phyloP scores from a whole-genome alignment of 352 stramenopile species.

The Aphanomyces euteiches region DNA sequence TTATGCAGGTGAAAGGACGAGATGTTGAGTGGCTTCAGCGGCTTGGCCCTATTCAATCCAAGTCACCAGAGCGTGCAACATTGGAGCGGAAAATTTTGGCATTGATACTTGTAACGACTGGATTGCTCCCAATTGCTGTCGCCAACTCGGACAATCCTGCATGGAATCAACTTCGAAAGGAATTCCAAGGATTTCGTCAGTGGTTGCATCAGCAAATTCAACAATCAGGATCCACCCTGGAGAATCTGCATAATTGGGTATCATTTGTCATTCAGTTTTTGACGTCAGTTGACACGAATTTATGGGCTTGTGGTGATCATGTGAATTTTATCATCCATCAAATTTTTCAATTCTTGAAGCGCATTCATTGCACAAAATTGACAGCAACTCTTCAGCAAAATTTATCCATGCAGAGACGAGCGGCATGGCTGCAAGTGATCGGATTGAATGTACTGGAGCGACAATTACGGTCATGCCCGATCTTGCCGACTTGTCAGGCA shows the following conservation, averaged over 20 bases:
- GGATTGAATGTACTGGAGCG: conserved; percentile 6
- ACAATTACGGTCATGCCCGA: conserved; percentile 7
- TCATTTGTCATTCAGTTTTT: conserved; percentile 18
- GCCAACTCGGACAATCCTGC: background rate
- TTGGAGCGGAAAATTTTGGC: conserved; percentile 8
- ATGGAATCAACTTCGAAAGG: conserved; percentile 1
- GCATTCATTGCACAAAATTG: conserved; percentile 7
- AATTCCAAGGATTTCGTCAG: conserved; percentile 14
- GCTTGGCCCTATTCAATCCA: background rate
- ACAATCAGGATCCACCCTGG: background rate
- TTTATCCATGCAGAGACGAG: conserved; percentile 14
- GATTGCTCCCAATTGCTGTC: background rate
- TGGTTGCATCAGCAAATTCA: conserved; percentile 26
- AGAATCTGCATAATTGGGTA: background rate
- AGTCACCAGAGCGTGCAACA: background rate
- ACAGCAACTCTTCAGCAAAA: conserved; percentile 6
- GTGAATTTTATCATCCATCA: background rate
- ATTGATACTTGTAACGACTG: background rate
- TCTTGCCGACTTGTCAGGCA: background rate
- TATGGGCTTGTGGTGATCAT: background rate
- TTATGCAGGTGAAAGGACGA: background rate
- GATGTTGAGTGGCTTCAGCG: background rate
- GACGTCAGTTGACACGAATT: background rate
- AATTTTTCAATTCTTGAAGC: conserved; percentile 20
- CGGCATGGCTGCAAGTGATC: conserved; percentile 19